Base-by-base conservation (phyloP, 1,139 yeast genomes). In the Blastobotrys serpentis region DNA sequence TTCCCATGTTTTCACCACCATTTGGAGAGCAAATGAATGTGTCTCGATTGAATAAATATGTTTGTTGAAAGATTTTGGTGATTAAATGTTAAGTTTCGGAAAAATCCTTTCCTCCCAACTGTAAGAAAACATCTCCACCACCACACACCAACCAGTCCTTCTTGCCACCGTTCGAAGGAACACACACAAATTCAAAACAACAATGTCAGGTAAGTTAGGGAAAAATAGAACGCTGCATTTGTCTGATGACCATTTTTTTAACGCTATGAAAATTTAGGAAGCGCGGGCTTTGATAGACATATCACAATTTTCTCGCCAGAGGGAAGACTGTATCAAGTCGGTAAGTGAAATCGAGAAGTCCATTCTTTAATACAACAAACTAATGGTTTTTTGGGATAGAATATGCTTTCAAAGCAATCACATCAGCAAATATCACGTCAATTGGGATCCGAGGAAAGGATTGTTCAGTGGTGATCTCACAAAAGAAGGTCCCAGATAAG, bases 261-360 rank as follows among this genome's bases (percentile, higher is more conserved):
- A n/a, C n/a, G n/a, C n/a, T n/a, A n/a, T n/a, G n/a, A n/a, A n/a
- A n/a, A n/a, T 19, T 8, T 25, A 58, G 63, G 62, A 47, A 64
- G 69, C 52, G 75, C 98, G 32, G 98, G 98, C 50, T 92, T 90
- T 69, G 98, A 92, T 73, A 86, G 98, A 75, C 98, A 92, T 70
- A 92, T 92, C 68, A 92, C 98, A 36, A 90, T 92, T 64, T 92
- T 92, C 74, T 90, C 98, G 43, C 98, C 98, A 21, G 98, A 92
- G 69, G 98, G 98, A 45, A 83, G 98, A 71, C 77, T 92, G 57
- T 92, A 86, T 72, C 98, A 92, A 72, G 98, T 90, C 33, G 96
- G 68, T 62, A 53, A 38, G 67, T 55, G n/a, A n/a, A n/a, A n/a
- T n/a, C n/a, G n/a, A n/a, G n/a, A n/a, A n/a, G n/a, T n/a, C n/a